phyloP scores from a whole-genome alignment of 140 eudicot species.

The Senecio squalidus region DNA sequence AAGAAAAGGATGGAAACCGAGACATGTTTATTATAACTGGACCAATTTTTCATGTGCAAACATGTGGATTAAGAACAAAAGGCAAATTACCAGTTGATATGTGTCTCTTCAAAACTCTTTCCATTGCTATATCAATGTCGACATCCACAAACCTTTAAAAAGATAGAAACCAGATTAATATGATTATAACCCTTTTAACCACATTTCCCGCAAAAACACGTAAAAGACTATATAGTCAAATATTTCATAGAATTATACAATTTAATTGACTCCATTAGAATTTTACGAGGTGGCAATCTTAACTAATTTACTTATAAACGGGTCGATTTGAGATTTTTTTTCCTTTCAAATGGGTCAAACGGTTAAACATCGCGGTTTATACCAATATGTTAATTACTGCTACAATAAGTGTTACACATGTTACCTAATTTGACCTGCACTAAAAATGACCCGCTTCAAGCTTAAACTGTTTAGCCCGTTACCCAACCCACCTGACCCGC shows the following conservation, averaged over 20 bases:
- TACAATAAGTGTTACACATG: no score
- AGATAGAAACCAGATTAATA: conserved; percentile 3
- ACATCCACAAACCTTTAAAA: conserved; percentile 76
- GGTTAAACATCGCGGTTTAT: no score
- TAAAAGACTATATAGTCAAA: not conserved
- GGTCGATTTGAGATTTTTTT: no score
- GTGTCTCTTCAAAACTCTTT: conserved; percentile 78
- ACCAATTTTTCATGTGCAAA: conserved; percentile 3
- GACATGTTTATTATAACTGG: not conserved
- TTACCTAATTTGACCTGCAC: no score
- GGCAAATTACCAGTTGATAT: conserved; percentile 57
- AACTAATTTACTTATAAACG: no score
- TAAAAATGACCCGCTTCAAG: no score
- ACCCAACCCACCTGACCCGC: no score
- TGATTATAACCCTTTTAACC: not conserved
- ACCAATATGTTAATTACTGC: no score
- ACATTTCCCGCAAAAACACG: not conserved
- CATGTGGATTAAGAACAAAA: not conserved
- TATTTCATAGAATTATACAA: not conserved
- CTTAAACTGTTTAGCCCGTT: no score
- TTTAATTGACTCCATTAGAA: not conserved
- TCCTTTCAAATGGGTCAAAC: no score
- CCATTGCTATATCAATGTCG: conserved; percentile 73
- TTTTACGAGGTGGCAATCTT: no score
- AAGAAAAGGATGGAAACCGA: conserved; percentile 9